phyloP scores from a whole-genome alignment of 2,329 filamentous ascomycete genomes.

The Beauveria asiatica region DNA sequence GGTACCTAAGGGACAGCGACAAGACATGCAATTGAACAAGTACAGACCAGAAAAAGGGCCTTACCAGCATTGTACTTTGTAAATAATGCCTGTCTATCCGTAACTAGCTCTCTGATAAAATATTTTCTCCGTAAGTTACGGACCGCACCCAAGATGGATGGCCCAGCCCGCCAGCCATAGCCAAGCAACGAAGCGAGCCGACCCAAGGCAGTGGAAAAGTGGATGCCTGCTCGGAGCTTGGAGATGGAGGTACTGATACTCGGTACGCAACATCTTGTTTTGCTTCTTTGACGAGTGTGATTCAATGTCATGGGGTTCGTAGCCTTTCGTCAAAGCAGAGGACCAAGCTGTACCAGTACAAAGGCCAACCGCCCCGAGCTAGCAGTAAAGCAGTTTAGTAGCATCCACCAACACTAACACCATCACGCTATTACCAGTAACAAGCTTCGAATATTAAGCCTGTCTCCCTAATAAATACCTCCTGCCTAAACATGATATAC shows the following conservation, averaged over 20 bases:
- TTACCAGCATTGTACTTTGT: too few species aligned
- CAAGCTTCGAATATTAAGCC: not conserved
- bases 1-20: not conserved
- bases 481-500: too few species aligned
- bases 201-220: conserved; percentile 7
- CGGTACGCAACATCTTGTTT: not conserved
- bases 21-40: not conserved
- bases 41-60: too few species aligned
- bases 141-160: not conserved
- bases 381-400: not conserved
- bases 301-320: too few species aligned
- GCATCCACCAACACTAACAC: not conserved
- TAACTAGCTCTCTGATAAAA: too few species aligned
- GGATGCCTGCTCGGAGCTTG: not conserved
- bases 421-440: too few species aligned
- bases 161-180: not conserved
- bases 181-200: conserved; percentile 8
- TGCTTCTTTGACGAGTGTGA: not conserved
- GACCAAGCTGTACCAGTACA: not conserved
- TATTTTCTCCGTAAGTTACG: not conserved
- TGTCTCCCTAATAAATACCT: not conserved
- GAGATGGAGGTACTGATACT: not conserved
- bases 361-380: not conserved
- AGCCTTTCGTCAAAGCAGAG: too few species aligned
- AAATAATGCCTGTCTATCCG: too few species aligned